Conservation (phyloP, 1,139 yeast species). For the Pichia norvegensis region DNA sequence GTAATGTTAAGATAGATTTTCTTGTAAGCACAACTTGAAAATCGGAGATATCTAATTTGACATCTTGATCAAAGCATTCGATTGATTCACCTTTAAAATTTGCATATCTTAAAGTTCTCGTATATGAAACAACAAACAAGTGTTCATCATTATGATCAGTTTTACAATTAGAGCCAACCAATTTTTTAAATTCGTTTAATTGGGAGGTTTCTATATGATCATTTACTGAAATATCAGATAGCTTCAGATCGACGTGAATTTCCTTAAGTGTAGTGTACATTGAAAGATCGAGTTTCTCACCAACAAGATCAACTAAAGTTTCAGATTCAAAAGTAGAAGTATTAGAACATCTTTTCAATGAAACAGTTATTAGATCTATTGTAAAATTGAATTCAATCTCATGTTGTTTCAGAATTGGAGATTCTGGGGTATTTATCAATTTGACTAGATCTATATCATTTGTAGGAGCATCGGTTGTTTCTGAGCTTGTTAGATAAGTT, state of each 20-base stretch:
- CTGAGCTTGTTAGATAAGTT: not conserved
- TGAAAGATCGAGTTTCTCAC: constrained; percentile 56
- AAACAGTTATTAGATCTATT: constrained; percentile 54
- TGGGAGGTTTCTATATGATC: constrained; percentile 68
- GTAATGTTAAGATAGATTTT: constrained; percentile 64
- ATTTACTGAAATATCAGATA: constrained; percentile 60
- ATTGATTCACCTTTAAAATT: constrained; percentile 47
- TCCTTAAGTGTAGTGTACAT: constrained; percentile 53
- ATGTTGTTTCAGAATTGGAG: constrained; percentile 38
- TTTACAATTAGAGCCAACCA: constrained; percentile 57
- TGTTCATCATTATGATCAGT: constrained; percentile 33
- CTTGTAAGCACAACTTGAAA: constrained; percentile 71
- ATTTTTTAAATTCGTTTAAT: constrained; percentile 53
- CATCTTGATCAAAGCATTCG: constrained; percentile 72
- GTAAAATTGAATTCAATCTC: constrained; percentile 63
- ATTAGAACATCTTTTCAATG: constrained; percentile 62
- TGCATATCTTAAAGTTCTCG: constrained; percentile 55
- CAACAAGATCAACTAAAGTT: constrained; percentile 62
- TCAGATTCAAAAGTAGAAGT: constrained; percentile 55
- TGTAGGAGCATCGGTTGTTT: not conserved
- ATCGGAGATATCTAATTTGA: constrained; percentile 71
- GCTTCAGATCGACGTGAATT: constrained; percentile 57
- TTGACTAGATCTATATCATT: not conserved
- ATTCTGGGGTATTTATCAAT: not conserved
- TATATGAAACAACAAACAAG: constrained; percentile 56